These are phyloP conservation scores for Lecanicillium sp. DNA, from an alignment of 2,329 filamentous ascomycete genomes.

Conservation along the genomic window DNA sequence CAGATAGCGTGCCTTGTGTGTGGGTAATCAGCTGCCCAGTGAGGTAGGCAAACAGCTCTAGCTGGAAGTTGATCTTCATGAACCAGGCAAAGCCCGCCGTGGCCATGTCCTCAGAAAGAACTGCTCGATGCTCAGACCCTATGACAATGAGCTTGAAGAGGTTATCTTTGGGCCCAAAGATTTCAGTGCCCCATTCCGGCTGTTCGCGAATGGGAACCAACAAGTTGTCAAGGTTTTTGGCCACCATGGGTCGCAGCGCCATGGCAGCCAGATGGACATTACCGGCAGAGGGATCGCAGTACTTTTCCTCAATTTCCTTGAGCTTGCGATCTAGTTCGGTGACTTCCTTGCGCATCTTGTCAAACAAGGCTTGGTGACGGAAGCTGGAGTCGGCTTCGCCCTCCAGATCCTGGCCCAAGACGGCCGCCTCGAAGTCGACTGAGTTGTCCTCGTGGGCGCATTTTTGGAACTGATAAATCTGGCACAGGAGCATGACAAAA, in stretches of 20 bases:
- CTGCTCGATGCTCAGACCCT: slow-evolving; percentile 37
- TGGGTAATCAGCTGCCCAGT: slow-evolving; percentile 44
- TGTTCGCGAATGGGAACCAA: slow-evolving; percentile 37
- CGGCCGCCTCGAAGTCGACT: slow-evolving; percentile 38
- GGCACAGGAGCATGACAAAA: slow-evolving; percentile 42
- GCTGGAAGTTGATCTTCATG: slow-evolving; percentile 44
- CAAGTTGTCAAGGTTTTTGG: slow-evolving; percentile 40
- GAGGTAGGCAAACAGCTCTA: slow-evolving; percentile 47
- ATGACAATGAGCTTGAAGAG: slow-evolving; percentile 46
- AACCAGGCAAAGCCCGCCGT: slow-evolving; percentile 47
- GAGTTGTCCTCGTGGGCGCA: slow-evolving; percentile 26
- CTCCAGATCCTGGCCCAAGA: slow-evolving; percentile 34
- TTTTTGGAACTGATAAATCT: slow-evolving; percentile 37
- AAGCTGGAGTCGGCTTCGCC: slow-evolving; percentile 17
- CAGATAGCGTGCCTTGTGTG: slow-evolving; percentile 39
- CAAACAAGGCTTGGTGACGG: slow-evolving; percentile 22
- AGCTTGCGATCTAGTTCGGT: slow-evolving; percentile 34
- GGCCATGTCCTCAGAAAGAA: slow-evolving; percentile 32
- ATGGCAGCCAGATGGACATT: slow-evolving; percentile 42
- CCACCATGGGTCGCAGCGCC: slow-evolving; percentile 37
- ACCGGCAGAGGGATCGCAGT: slow-evolving; percentile 43
- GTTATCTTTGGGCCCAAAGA: slow-evolving; percentile 40
- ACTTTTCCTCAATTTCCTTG: slow-evolving; percentile 36
- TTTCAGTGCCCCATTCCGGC: slow-evolving; percentile 41
- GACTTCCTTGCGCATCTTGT: slow-evolving; percentile 33